phyloP scores from a whole-genome alignment of 2,329 filamentous ascomycete genomes.

The Trichophyton simii region DNA sequence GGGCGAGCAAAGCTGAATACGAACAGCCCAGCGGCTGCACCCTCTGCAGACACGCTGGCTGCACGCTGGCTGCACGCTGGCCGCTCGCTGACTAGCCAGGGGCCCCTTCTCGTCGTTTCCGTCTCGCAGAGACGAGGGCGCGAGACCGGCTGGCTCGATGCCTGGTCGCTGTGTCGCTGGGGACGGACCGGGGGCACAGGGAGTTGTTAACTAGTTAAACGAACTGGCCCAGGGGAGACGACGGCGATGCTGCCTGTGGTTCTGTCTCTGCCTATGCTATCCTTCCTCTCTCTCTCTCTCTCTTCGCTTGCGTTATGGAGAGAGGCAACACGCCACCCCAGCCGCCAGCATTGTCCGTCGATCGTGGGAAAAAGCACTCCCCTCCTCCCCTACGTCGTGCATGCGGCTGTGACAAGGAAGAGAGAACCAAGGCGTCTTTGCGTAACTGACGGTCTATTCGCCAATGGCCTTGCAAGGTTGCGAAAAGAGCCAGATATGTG shows the following conservation, averaged over 20 bases:
- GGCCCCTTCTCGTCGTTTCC: no score
- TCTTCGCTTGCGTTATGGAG: not conserved
- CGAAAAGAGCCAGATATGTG: not conserved
- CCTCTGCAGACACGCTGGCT: not conserved
- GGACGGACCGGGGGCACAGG: no score
- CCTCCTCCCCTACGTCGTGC: not conserved
- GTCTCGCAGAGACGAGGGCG: no score
- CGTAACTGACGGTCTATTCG: not conserved
- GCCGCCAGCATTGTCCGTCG: not conserved
- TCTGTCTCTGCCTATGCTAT: no score
- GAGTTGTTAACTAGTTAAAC: no score
- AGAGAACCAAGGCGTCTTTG: not conserved
- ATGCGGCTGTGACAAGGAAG: not conserved
- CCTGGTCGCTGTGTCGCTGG: no score
- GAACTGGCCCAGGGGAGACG: no score
- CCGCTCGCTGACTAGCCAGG: no score
- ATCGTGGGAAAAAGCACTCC: not conserved
- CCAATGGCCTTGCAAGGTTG: not conserved
- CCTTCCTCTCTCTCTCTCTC: no score
- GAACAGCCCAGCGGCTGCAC: not conserved
- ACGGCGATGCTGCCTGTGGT: no score
- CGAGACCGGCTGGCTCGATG: no score
- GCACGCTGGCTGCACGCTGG: no score
- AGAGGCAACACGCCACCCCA: not conserved
- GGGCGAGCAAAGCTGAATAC: not conserved